phyloP scores from a whole-genome alignment of 2,329 filamentous ascomycete species.

The Aspergillus intermedius region DNA sequence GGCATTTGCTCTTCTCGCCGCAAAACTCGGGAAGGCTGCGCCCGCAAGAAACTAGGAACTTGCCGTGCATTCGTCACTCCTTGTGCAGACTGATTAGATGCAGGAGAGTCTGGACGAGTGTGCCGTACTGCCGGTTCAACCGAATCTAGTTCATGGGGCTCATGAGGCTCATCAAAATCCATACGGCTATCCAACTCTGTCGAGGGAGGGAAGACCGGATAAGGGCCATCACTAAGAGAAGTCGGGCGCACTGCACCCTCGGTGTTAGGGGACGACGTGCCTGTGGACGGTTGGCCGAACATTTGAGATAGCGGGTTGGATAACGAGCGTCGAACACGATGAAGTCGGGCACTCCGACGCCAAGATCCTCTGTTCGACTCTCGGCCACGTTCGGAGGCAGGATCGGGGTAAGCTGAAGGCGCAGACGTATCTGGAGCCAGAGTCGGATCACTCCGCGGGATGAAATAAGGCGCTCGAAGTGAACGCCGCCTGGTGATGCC shows the following conservation, averaged over 20 bases:
- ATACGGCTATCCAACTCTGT: constrained; percentile 34
- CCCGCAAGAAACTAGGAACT: constrained; percentile 40
- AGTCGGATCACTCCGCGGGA: constrained; percentile 31
- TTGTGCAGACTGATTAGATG: constrained; percentile 21
- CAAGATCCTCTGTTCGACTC: constrained; percentile 29
- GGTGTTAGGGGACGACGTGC: constrained; percentile 16
- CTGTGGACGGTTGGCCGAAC: constrained; percentile 32
- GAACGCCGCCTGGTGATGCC: constrained; percentile 36
- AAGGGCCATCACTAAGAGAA: constrained; percentile 27
- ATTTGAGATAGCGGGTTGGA: constrained; percentile 40
- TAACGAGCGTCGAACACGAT: constrained; percentile 39
- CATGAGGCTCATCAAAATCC: constrained; percentile 30
- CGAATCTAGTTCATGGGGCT: constrained; percentile 35
- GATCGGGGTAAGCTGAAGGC: constrained; percentile 21
- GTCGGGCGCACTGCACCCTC: constrained; percentile 22
- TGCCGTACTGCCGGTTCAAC: constrained; percentile 33
- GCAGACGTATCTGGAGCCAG: constrained; percentile 22
- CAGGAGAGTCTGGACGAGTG: constrained; percentile 21
- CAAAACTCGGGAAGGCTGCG: constrained; percentile 48
- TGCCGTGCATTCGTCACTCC: constrained; percentile 30
- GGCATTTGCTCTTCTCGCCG: constrained; percentile 57
- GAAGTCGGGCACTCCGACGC: constrained; percentile 35
- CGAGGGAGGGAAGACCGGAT: constrained; percentile 30
- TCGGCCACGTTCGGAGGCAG: constrained; percentile 18
- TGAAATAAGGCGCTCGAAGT: constrained; percentile 33